Percentiles rank a stretch among this genome's conserved stretches.
phyloP scores from a whole-genome alignment of 768 basidiomycete species.

The Trametes elegans region DNA sequence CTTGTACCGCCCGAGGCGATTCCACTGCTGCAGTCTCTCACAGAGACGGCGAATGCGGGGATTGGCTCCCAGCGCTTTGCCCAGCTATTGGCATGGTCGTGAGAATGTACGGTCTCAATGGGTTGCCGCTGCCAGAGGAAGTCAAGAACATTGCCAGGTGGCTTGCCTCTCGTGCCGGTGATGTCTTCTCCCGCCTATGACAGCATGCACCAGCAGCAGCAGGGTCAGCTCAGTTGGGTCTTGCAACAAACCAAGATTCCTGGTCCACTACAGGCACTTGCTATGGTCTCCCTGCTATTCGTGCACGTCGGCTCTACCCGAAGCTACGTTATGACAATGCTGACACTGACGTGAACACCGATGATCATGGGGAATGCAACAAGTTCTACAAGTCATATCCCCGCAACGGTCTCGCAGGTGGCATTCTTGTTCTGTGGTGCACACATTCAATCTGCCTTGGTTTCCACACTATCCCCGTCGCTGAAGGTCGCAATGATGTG shows the following conservation, averaged over 20 bases:
- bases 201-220: not conserved
- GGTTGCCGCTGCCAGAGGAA: no score
- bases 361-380: conserved; percentile 23
- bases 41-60: no score
- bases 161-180: no score
- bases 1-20: no score
- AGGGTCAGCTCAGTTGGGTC: not conserved
- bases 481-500: conserved; percentile 39
- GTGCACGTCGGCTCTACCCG: conserved; percentile 30
- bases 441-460: conserved; percentile 14
- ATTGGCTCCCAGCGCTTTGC: no score
- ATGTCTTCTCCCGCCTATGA: not conserved
- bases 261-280: conserved; percentile 28
- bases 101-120: no score
- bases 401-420: conserved; percentile 13
- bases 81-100: no score
- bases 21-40: no score
- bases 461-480: conserved; percentile 30
- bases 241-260: not conserved
- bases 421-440: conserved; percentile 18
- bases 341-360: conserved; percentile 9
- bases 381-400: conserved; percentile 33
- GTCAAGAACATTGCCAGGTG: no score
- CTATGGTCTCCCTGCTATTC: conserved; percentile 33
- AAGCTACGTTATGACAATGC: conserved; percentile 25